Base-by-base conservation (phyloP, 2,329 filamentous ascomycete species). In the Xylaria sp. region DNA sequence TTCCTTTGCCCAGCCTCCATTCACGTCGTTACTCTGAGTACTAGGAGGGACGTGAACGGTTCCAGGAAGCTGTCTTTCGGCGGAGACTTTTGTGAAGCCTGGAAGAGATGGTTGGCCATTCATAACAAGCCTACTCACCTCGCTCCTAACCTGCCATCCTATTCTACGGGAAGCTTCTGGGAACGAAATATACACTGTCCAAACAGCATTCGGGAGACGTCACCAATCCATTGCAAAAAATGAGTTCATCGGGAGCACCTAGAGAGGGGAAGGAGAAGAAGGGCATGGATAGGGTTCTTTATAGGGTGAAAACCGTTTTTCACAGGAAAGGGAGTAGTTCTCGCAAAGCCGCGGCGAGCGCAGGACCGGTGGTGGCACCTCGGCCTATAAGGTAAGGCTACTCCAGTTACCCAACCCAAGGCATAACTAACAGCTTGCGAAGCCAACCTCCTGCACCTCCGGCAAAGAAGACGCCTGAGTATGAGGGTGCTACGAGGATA, bases 281-380 rank as follows among this genome's bases (percentile, higher is more conserved):
- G 76, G 82, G 83, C 13, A 73, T 88, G 34, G 82, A 82, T 64
- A 86, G 81, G 74, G 79, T 87, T 23, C 70, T 88, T 39, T 82
- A 82, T 44, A 81, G 84, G 44, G 81, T 86, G 75, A 88, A 83
- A 81, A 84, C 84, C 2, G 84, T 85, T 39, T 80, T 87, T 25
- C 66, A 67, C 65, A 86, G 80, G 77, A 83, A 80, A 72, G 78
- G 81, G 69, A 83, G 84, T 18, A 66, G 71, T 63, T 72, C 76
- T 32, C 74, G 74, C 63, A 74, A 74, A 62, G 64, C 63, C 12
- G 15, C 65, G 37, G 13, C 69, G 2, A 66, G 62, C 25, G 52
- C 65, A 34, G 59, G 62, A 60, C 62, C 70, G 8, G 70, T 56
- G 12, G 65, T 70, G 15, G 63, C 65, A 13, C 60, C 72, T 25